These are phyloP conservation scores for Coemansia sp. DNA, from an alignment of 192 early-diverging fungal genomes.

Conservation along the genomic window DNA sequence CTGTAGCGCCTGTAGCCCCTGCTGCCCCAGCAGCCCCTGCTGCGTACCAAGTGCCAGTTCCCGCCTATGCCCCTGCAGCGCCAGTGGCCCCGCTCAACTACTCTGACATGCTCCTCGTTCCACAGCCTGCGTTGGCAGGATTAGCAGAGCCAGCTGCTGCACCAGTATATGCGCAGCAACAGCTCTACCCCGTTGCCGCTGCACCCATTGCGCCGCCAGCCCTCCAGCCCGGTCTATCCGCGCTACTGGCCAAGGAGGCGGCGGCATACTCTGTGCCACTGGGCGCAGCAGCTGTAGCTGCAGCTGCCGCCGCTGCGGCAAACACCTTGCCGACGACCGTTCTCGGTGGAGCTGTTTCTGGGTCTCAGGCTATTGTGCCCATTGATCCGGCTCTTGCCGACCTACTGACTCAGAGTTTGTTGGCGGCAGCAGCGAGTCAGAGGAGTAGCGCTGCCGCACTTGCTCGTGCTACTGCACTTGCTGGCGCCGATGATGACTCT, in stretches of 20 bases:
- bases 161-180: slow-evolving; percentile 37
- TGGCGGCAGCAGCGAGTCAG: background rate
- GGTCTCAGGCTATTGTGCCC: slow-evolving; percentile 4
- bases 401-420: slow-evolving; percentile 9
- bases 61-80: background rate
- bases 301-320: slow-evolving; percentile 2
- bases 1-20: background rate
- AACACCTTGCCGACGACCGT: background rate
- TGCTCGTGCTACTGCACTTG: background rate
- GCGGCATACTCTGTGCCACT: background rate
- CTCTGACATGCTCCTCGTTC: slow-evolving; percentile 15
- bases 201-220: slow-evolving; percentile 14
- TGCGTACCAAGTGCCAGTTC: background rate
- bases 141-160: slow-evolving; percentile 9
- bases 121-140: slow-evolving; percentile 21
- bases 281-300: background rate
- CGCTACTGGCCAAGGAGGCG: slow-evolving; percentile 1
- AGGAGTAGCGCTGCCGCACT: background rate
- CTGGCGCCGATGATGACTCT: slow-evolving; percentile 4
- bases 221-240: slow-evolving; percentile 5
- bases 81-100: slow-evolving; percentile 16
- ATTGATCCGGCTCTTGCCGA: slow-evolving; percentile 13
- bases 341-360: background rate
- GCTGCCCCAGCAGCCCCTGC: slow-evolving; percentile 14
- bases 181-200: slow-evolving; percentile 33